Evolutionary conservation across 2,329 filamentous ascomycete species (phyloP).

Genomic region (Periglandula ipomoeae): DNA sequence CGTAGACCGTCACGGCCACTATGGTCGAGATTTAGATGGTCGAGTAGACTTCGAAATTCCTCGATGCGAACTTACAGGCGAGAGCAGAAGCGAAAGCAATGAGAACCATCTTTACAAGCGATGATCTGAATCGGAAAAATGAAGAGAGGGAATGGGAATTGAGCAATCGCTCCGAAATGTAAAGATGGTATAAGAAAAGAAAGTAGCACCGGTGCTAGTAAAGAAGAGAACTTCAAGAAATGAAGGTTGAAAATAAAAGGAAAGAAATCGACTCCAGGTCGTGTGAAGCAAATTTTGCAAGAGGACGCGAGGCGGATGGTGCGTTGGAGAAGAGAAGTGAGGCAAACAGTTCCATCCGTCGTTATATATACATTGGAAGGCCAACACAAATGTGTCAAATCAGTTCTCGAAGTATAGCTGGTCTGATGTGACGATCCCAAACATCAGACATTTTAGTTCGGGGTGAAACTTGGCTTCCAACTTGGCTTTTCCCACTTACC

Average conservation of each 20-base stretch:
- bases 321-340: neutral
- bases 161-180: too few relatives aligned
- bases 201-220: slow-evolving; percentile 1
- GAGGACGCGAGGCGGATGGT: neutral
- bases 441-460: neutral
- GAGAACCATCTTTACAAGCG: slow-evolving; percentile 15
- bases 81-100: slow-evolving; percentile 15
- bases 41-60: neutral
- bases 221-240: neutral
- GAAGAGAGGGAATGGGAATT: too few relatives aligned
- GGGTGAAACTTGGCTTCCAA: slow-evolving; percentile 2
- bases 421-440: neutral
- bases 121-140: neutral
- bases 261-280: slow-evolving; percentile 6
- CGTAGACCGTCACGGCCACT: slow-evolving; percentile 11
- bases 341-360: neutral
- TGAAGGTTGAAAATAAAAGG: neutral
- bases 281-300: neutral
- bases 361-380: neutral
- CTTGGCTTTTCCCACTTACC: neutral
- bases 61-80: slow-evolving; percentile 15
- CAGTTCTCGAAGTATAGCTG: neutral
- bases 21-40: neutral
- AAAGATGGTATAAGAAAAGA: too few relatives aligned
- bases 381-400: neutral